Evolutionary conservation across 2,329 filamentous ascomycete species (phyloP), one percentile per base, ranked within the genome.

Genomic region (Chaetomium strumarium): DNA sequence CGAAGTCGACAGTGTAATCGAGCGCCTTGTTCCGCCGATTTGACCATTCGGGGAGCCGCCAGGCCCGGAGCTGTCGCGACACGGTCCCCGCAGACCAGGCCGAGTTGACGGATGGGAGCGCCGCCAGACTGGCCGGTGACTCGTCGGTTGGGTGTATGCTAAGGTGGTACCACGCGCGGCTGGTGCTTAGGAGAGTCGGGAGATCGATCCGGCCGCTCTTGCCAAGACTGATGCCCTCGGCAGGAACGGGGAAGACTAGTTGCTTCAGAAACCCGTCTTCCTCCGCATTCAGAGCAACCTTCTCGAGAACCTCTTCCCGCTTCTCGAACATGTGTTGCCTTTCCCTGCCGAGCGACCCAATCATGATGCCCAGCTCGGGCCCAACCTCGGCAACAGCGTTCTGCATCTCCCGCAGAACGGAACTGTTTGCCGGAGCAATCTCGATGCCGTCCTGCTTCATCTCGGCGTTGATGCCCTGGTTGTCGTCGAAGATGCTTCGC

Each of bases 1-100:
- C 93, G 61, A 97, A 99, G 64, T 99, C 93, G 1, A 91, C 90
- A 0, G 93, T 99, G 69, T 95, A 99, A 66, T 99, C 93, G 2
- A 97, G 81, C 62, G 86, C 84, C 67, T 89, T 90, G 67, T 91
- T 95, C 46, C 93, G 83, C 51, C 92, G 84, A 66, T 97, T 99
- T 1, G 91, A 89, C 93, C 93, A 99, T 68, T 99, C 93, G 0
- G 93, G 87, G 14, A 99, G 75, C 63, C 93, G 83, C 92, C 93
- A 99, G 2, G 90, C 82, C 16, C 93, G 88, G 16, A 99, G 80
- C 68, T 99, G 93, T 53, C 90, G 85, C 2, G 93, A 99, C 0
- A 99, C 87, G 2, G 88, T 85, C 20, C 90, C 90, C 1, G 93
- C 93, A 45, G 92, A 96, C 93, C 93, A 99, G 1, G 87, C 83